Base-by-base conservation (phyloP, 352 stramenopile genomes). In the Salisapilia sapeloensis region DNA sequence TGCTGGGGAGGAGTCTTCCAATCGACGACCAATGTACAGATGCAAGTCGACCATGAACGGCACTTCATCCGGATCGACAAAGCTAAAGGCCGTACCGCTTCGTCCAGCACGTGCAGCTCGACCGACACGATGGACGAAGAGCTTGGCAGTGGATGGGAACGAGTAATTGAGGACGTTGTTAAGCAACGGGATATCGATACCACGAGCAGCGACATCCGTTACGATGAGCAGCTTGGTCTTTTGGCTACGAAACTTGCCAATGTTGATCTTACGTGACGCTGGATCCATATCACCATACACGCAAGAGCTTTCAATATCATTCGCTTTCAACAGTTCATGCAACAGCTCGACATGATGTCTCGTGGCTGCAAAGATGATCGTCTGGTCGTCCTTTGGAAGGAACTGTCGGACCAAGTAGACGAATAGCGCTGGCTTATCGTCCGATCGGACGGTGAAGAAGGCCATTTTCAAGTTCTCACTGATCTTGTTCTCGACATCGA, bases 41-140 rank as follows among this genome's bases (percentile, higher is more conserved):
- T 97, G 82, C 22, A 98, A 44, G 53, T 99, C 96, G 15, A 99
- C 79, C 85, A 99, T 97, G 60, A 98, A 99, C 9, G 95, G 89
- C 31, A 97, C 57, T 52, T 99, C 96, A 40, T 98, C 93, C 13
- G 92, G 92, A 43, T 98, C 94, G 10, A 98, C 90, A 45, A 99
- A 78, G 51, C 65, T 96, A 54, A 96, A 97, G 19, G 93, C 95
- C 27, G 83, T 93, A 46, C 93, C 93, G 40, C 76, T 93, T 22
- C 92, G 70, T 14, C 93, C 92, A n/a, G 95, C 91, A 59, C 94
- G 71, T 3, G 93, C 94, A 19, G 92, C 94, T 48, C 94, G 90
- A 48, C 94, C 93, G 29, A 92, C 86, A 32, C 94, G 76, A 85
- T 99, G 94, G 18, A 98, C 79, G 46, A 93, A 95, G 15, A 95